A percentile compares a stretch with the other conserved stretches of the same genome.
phyloP scores from a whole-genome alignment of 768 basidiomycete genomes.

The Polyporus arcularius region DNA sequence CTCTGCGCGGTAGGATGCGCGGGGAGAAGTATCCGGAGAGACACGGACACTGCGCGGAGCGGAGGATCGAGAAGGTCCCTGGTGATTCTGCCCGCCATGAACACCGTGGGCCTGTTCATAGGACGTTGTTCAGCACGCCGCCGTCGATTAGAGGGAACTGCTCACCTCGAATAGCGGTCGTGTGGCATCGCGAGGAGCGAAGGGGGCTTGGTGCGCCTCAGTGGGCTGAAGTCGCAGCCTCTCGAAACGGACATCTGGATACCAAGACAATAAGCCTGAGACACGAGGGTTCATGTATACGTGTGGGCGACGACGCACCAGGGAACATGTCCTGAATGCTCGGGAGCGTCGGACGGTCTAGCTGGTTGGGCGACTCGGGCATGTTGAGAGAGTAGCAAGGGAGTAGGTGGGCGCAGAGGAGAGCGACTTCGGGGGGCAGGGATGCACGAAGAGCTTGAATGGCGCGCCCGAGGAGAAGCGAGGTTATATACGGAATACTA shows the following conservation, averaged over 20 bases:
- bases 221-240: neutral
- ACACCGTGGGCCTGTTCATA: neutral
- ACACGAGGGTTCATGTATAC: too few species aligned
- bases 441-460: neutral
- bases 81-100: too few species aligned
- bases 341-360: conserved; percentile 5
- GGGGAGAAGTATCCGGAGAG: neutral
- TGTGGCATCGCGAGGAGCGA: neutral
- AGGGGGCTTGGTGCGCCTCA: neutral
- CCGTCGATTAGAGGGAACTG: neutral
- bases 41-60: too few species aligned
- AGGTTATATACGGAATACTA: conserved; percentile 13
- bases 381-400: neutral
- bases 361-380: neutral
- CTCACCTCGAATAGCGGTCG: neutral
- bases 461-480: conserved; percentile 1
- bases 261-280: neutral
- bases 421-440: neutral
- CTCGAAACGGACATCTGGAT: conserved; percentile 1
- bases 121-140: neutral
- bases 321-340: conserved; percentile 11
- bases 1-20: neutral
- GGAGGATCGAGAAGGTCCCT: too few species aligned
- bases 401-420: neutral
- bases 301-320: conserved; percentile 3